Base-by-base conservation (phyloP, 768 basidiomycete genomes). In the Filobasidium floriforme region DNA sequence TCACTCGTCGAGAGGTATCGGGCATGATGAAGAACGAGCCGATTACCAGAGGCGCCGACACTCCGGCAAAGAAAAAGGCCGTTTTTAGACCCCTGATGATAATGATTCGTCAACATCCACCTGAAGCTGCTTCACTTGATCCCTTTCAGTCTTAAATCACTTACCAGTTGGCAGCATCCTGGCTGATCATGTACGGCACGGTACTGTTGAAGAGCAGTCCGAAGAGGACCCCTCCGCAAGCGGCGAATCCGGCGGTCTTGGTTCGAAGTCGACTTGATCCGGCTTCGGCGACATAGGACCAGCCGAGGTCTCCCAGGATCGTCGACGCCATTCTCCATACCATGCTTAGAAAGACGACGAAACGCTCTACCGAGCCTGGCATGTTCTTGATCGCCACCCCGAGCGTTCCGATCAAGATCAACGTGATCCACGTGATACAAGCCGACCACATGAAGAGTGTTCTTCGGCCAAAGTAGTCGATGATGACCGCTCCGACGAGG, bases 21-120 rank as follows among this genome's bases (percentile, higher is more conserved):
- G 73, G 73, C n/a, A 74, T 69, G 61, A 74, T 61, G 60, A 70
- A 74, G 66, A 69, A 72, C 11, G 69, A 68, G 37, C 61, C 71
- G 59, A 74, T 62, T 26, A 66, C 60, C 44, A 71, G 59, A 0
- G 71, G 71, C 15, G 63, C 60, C 0, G 59, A 60, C 24, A 72
- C 63, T 12, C 72, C 72, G 32, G 68, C 68, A 63, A 72, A 75
- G 70, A 75, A 73, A 62, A 73, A 75, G 54, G 59, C 62, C 9
- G 73, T 73, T 59, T 75, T 75, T 15, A 69, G 41, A 41, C 67
- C 67, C 66, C 67, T 49, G 14, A n/a, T n/a, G n/a, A n/a, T n/a
- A n/a, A n/a, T n/a, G n/a, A n/a, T n/a, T n/a, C n/a, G n/a, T n/a
- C n/a, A n/a, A n/a, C n/a, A n/a, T n/a, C n/a, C n/a, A n/a, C n/a